A percentile compares a stretch with the other conserved stretches of the same genome.
Evolutionary conservation across 257 asterid species (phyloP).

Genomic region (Scutellaria galericulata): DNA sequence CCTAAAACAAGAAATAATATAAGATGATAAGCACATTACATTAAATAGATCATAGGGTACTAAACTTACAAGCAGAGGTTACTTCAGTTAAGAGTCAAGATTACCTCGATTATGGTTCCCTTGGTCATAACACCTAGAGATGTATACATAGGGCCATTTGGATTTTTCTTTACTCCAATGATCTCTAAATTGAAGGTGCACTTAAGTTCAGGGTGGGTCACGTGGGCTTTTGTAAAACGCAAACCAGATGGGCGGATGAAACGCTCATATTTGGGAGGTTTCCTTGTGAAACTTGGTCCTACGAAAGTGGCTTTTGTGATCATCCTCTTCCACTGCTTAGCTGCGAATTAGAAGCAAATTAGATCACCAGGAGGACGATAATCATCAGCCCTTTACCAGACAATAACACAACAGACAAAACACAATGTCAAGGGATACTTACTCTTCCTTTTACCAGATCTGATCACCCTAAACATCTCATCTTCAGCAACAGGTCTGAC

Average conservation of each 20-base stretch:
- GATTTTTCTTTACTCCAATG: conserved; percentile 95
- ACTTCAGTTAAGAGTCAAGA: conserved; percentile 44
- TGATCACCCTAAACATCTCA: conserved; percentile 95
- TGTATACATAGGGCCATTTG: conserved; percentile 93
- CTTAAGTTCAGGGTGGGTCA: conserved; percentile 95
- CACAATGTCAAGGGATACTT: conserved; percentile 45
- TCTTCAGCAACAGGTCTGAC: conserved; percentile 98
- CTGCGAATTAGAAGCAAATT: conserved; percentile 46
- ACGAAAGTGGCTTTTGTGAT: conserved; percentile 94
- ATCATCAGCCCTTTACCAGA: neutral
- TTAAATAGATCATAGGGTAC: neutral
- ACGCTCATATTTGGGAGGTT: conserved; percentile 97
- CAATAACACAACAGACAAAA: neutral
- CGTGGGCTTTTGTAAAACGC: conserved; percentile 93
- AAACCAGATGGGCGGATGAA: conserved; percentile 89
- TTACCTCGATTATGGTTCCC: conserved; percentile 94
- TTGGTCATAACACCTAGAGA: conserved; percentile 92
- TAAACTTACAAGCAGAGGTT: conserved; percentile 4
- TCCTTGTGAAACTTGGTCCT: conserved; percentile 91
- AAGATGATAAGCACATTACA: neutral
- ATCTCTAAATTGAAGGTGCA: conserved; percentile 93
- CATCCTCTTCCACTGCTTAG: conserved; percentile 99
- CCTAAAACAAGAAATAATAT: conserved; percentile 50
- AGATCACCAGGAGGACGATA: conserved; percentile 22
- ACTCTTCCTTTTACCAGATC: conserved; percentile 95